Evolutionary conservation across 2,329 filamentous ascomycete species (phyloP).

Genomic region (Chlorencoelia australis): DNA sequence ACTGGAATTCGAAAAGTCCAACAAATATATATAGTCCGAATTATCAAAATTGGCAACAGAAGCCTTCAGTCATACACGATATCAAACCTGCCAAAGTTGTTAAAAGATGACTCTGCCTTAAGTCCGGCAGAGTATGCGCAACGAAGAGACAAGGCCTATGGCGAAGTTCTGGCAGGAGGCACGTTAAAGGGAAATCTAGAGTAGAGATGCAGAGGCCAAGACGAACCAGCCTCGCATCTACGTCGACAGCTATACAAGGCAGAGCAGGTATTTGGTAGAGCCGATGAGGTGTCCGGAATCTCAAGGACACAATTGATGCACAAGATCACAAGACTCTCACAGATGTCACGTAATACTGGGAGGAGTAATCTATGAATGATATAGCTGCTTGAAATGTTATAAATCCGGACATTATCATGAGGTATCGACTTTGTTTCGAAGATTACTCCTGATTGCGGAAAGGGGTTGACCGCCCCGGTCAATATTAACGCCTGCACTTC

Average conservation of each 20-base stretch:
- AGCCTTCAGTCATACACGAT: conserved; percentile 47
- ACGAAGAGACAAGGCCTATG: conserved; percentile 43
- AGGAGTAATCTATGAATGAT: conserved; percentile 78
- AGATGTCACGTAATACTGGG: conserved; percentile 74
- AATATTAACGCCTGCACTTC: too few species aligned
- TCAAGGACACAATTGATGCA: conserved; percentile 49
- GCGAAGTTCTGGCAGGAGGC: conserved; percentile 43
- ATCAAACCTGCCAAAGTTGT: conserved; percentile 43
- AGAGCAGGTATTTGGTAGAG: conserved; percentile 42
- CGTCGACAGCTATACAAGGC: conserved; percentile 38
- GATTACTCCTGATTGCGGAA: conserved; percentile 56
- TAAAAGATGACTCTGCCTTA: conserved; percentile 33
- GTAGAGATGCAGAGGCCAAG: conserved; percentile 54
- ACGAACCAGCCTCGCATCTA: conserved; percentile 39
- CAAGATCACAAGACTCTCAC: conserved; percentile 68
- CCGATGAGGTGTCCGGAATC: conserved; percentile 66
- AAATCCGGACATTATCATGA: conserved; percentile 63
- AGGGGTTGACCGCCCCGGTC: too few species aligned
- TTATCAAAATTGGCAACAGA: conserved; percentile 37
- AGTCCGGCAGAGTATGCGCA: conserved; percentile 40
- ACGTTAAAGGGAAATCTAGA: conserved; percentile 44
- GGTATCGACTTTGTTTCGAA: conserved; percentile 77
- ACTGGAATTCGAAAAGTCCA: conserved; percentile 69
- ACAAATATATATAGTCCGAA: conserved; percentile 42
- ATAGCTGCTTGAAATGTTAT: conserved; percentile 81